Evolutionary conservation across 2,329 filamentous ascomycete genomes (phyloP).

Genomic region (Coniochaeta prunicola): DNA sequence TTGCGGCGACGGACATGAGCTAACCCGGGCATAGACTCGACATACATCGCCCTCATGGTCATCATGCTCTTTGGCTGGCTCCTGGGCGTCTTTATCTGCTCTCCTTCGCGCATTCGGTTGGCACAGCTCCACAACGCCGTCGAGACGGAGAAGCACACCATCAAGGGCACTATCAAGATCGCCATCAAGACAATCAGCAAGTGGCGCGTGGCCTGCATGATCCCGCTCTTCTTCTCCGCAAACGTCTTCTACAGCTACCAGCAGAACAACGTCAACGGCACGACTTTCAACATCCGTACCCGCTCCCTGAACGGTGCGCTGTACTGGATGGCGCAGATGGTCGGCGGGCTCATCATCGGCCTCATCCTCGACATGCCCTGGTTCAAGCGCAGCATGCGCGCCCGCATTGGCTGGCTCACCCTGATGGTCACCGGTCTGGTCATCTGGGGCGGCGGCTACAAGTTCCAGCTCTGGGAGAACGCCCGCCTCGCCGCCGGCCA

Average conservation of each 20-base stretch:
- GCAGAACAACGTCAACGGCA: conserved; percentile 47
- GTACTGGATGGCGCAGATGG: conserved; percentile 50
- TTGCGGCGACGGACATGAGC: no score
- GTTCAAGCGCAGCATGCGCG: conserved; percentile 36
- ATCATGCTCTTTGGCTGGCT: conserved; percentile 43
- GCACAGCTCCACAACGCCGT: conserved; percentile 26
- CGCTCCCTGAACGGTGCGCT: conserved; percentile 47
- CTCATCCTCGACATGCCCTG: conserved; percentile 33
- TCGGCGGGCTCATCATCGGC: conserved; percentile 42
- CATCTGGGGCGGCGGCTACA: conserved; percentile 57
- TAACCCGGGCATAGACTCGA: no score
- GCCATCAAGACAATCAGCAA: conserved; percentile 29
- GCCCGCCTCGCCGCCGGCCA: conserved; percentile 26
- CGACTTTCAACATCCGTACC: conserved; percentile 46
- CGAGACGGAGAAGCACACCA: conserved; percentile 25
- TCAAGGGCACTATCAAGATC: conserved; percentile 25
- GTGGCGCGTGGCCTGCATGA: conserved; percentile 27
- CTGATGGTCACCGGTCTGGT: conserved; percentile 41
- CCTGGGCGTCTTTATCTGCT: conserved; percentile 39
- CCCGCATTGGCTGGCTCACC: conserved; percentile 35
- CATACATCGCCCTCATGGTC: conserved; percentile 40
- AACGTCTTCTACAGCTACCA: conserved; percentile 52
- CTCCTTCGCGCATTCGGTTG: conserved; percentile 32
- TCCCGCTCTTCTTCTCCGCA: conserved; percentile 48
- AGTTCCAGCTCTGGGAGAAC: conserved; percentile 54